Conservation (phyloP, 805 yeast genomes). For the Pichia kluyveri region DNA sequence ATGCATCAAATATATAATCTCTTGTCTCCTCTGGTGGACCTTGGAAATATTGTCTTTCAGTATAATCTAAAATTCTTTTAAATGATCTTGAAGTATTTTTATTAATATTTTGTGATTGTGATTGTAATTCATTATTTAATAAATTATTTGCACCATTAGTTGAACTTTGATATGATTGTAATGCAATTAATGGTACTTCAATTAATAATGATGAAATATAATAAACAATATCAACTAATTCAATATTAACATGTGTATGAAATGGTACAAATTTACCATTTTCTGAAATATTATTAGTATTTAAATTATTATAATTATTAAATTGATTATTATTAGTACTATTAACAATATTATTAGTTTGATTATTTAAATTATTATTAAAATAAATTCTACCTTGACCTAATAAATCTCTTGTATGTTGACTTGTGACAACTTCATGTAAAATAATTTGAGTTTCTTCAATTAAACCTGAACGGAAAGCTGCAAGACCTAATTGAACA, state of each 20-base stretch:
- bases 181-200: slow-evolving; percentile 85
- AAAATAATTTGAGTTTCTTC: slow-evolving; percentile 80
- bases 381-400: slow-evolving; percentile 59
- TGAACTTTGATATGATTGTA: slow-evolving; percentile 28
- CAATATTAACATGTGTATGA: slow-evolving; percentile 97
- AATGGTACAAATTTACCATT: slow-evolving; percentile 84
- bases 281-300: slow-evolving; percentile 28
- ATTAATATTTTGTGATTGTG: slow-evolving; percentile 10
- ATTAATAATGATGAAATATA: slow-evolving; percentile 81
- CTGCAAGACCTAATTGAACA: slow-evolving; percentile 92
- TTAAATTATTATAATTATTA: not conserved
- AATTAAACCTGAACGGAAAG: slow-evolving; percentile 83
- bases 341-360: not conserved
- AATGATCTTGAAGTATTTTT: slow-evolving; percentile 50
- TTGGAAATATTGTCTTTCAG: slow-evolving; percentile 87
- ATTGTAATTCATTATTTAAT: slow-evolving; percentile 9
- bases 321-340: not conserved
- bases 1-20: slow-evolving; percentile 88
- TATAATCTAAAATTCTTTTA: slow-evolving; percentile 84
- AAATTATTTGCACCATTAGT: slow-evolving; percentile 29
- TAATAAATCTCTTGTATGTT: slow-evolving; percentile 80
- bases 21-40: slow-evolving; percentile 98
- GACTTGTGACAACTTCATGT: slow-evolving; percentile 79
- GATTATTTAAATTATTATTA: not conserved
- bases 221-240: slow-evolving; percentile 88